Percentiles rank a stretch among this genome's conserved stretches.
phyloP scores from a whole-genome alignment of 495 filamentous ascomycete species.

The Filosporella fistucella region DNA sequence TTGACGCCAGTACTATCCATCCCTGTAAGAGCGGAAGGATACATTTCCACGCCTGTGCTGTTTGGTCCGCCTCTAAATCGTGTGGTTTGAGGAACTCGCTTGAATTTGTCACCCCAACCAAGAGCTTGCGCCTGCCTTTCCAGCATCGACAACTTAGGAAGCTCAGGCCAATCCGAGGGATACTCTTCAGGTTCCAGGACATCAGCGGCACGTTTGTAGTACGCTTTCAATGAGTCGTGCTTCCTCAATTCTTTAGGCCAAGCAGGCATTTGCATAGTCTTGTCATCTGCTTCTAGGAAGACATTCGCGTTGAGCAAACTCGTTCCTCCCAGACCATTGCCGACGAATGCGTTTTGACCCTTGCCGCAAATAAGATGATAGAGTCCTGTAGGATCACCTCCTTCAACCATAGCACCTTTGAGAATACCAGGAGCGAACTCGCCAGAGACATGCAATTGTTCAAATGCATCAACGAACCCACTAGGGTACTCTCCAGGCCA shows the following conservation, averaged over 20 bases:
- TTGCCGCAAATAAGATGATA: conserved; percentile 61
- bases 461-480: conserved; percentile 35
- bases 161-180: conserved; percentile 48
- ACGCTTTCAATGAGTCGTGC: conserved; percentile 38
- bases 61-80: conserved; percentile 56
- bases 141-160: conserved; percentile 53
- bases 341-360: conserved; percentile 61
- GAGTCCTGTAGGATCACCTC: conserved; percentile 53
- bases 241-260: conserved; percentile 58
- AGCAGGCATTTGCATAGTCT: conserved; percentile 44
- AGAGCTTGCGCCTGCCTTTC: conserved; percentile 48
- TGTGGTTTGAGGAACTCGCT: conserved; percentile 55
- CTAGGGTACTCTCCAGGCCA: conserved; percentile 63
- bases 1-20: conserved; percentile 62
- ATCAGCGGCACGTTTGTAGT: conserved; percentile 49
- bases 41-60: conserved; percentile 58
- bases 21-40: conserved; percentile 51
- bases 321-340: conserved; percentile 62
- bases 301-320: conserved; percentile 66
- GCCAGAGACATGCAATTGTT: conserved; percentile 53
- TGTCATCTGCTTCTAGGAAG: conserved; percentile 54
- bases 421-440: conserved; percentile 37
- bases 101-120: conserved; percentile 47
- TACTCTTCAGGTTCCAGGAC: conserved; percentile 58
- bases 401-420: conserved; percentile 34